Evolutionary conservation across 1,139 yeast species (phyloP).

Genomic region (Waltiozyma sp.): DNA sequence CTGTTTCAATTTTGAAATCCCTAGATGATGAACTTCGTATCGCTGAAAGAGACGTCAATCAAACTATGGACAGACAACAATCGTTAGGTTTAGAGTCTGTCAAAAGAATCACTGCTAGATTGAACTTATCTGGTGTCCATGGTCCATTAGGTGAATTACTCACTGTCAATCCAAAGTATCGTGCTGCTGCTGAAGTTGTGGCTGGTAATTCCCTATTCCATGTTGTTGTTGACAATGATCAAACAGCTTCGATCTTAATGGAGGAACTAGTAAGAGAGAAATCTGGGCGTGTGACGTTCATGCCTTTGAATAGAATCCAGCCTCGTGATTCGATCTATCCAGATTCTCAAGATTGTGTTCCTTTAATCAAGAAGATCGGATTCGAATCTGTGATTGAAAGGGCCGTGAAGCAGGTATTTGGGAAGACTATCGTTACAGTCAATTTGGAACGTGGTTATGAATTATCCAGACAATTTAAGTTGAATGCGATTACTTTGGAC

Average conservation of each 20-base stretch:
- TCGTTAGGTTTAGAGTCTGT: slow-evolving; percentile 65
- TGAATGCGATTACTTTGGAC: slow-evolving; percentile 78
- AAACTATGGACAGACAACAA: slow-evolving; percentile 65
- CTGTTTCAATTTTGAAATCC: slow-evolving; percentile 45
- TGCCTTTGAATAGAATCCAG: slow-evolving; percentile 71
- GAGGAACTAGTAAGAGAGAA: slow-evolving; percentile 61
- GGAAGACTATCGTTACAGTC: slow-evolving; percentile 67
- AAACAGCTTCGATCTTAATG: slow-evolving; percentile 71
- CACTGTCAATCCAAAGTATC: slow-evolving; percentile 70
- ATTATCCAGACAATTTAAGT: slow-evolving; percentile 47
- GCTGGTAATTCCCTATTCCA: slow-evolving; percentile 85
- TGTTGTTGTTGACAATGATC: slow-evolving; percentile 81
- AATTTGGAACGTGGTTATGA: slow-evolving; percentile 61
- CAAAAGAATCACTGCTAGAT: slow-evolving; percentile 40
- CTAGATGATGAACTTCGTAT: slow-evolving; percentile 41
- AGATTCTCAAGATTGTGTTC: slow-evolving; percentile 44
- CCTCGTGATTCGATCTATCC: slow-evolving; percentile 37
- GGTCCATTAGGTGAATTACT: slow-evolving; percentile 85
- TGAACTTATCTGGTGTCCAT: slow-evolving; percentile 53
- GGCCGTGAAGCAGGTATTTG: slow-evolving; percentile 74
- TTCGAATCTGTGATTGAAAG: slow-evolving; percentile 42
- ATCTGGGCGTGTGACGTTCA: slow-evolving; percentile 79
- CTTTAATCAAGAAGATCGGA: slow-evolving; percentile 63
- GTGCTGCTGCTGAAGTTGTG: slow-evolving; percentile 76
- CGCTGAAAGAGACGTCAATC: slow-evolving; percentile 51